phyloP scores from a whole-genome alignment of 2,329 filamentous ascomycete species.

The Fusarium austroafricanum region DNA sequence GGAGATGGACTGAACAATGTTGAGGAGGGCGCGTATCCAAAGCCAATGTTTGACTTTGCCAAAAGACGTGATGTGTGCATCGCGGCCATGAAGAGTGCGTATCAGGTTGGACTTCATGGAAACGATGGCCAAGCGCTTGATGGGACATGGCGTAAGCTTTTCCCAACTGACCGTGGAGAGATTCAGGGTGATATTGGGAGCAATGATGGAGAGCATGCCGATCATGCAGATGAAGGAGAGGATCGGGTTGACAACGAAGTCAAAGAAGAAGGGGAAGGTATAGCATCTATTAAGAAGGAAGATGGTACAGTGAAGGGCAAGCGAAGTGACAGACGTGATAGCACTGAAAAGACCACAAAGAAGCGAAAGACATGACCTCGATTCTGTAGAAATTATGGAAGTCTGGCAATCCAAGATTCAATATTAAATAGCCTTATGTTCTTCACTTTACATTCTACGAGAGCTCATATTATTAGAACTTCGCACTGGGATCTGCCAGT shows the following conservation, averaged over 20 bases:
- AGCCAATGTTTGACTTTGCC: slow-evolving; percentile 81
- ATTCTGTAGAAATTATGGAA: background rate
- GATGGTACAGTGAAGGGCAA: slow-evolving; percentile 31
- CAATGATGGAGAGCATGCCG: slow-evolving; percentile 51
- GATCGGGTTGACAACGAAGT: slow-evolving; percentile 43
- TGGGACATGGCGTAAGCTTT: slow-evolving; percentile 65
- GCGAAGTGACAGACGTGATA: slow-evolving; percentile 35
- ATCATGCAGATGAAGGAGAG: slow-evolving; percentile 42
- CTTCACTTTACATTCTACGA: background rate
- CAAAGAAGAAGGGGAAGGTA: slow-evolving; percentile 26
- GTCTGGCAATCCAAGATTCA: background rate
- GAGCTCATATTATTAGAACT: slow-evolving; percentile 8
- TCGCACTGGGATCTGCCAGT: slow-evolving; percentile 43
- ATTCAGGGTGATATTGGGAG: slow-evolving; percentile 54
- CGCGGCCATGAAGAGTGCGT: slow-evolving; percentile 76
- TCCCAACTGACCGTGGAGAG: slow-evolving; percentile 55
- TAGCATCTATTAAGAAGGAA: slow-evolving; percentile 13
- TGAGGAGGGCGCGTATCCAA: slow-evolving; percentile 70
- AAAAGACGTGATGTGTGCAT: slow-evolving; percentile 72
- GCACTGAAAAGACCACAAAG: slow-evolving; percentile 39
- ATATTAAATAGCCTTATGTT: background rate
- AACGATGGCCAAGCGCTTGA: slow-evolving; percentile 70
- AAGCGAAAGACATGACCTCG: slow-evolving; percentile 40
- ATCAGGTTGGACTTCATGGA: slow-evolving; percentile 72
- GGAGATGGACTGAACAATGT: slow-evolving; percentile 61